phyloP scores from a whole-genome alignment of 2,329 filamentous ascomycete species.

The Calycina herbarum region DNA sequence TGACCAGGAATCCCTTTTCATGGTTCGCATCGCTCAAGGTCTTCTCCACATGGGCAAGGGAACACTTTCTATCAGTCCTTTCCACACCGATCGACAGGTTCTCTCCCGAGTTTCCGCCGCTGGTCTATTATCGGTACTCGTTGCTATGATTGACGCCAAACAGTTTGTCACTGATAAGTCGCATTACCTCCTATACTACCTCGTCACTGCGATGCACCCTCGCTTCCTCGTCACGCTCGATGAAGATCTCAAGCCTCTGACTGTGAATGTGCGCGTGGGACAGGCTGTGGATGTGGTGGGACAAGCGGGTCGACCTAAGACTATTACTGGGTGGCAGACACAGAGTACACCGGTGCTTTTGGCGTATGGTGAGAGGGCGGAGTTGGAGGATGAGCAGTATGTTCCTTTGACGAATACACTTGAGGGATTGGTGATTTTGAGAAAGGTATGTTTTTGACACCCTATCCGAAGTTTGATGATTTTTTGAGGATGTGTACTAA shows the following conservation, averaged over 20 bases:
- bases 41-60: conserved; percentile 99
- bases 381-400: conserved; percentile 97
- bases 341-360: conserved; percentile 97
- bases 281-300: conserved; percentile 98
- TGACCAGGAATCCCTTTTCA: conserved; percentile 94
- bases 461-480: not conserved
- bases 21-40: conserved; percentile 98
- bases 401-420: conserved; percentile 86
- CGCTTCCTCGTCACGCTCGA: conserved; percentile 95
- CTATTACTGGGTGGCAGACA: conserved; percentile 98
- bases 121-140: conserved; percentile 83
- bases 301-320: conserved; percentile 95
- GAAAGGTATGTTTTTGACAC: conserved; percentile 70
- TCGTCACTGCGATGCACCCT: conserved; percentile 95
- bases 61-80: conserved; percentile 93
- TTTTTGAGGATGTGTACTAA: not conserved
- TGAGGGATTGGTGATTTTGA: conserved; percentile 92
- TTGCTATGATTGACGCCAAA: conserved; percentile 95
- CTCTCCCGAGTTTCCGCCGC: conserved; percentile 88
- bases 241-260: conserved; percentile 89
- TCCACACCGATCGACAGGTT: conserved; percentile 97
- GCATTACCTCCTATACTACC: conserved; percentile 96
- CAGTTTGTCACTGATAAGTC: conserved; percentile 66
- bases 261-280: conserved; percentile 94
- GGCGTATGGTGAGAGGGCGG: conserved; percentile 91